Conservation (phyloP, 2,329 filamentous ascomycete genomes). For the Fusarium devonianum region DNA sequence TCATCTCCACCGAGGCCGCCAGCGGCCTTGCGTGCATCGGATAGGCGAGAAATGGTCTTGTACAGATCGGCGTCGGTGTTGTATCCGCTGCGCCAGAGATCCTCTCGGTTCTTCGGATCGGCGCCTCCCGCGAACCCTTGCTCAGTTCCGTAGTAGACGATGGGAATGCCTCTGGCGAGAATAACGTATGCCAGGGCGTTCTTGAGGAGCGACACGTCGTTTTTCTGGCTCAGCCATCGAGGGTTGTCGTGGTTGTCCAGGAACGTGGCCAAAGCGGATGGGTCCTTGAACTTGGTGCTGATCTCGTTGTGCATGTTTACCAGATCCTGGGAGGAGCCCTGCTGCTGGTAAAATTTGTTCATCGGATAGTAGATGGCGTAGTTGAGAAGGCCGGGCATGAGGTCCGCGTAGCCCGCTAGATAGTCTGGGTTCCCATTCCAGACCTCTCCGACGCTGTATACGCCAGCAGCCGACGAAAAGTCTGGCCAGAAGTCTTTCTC, state of each 20-base stretch:
- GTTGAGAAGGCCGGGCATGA: slow-evolving; percentile 67
- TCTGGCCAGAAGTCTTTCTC: slow-evolving; percentile 64
- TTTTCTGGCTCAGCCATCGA: slow-evolving; percentile 60
- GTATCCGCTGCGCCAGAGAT: slow-evolving; percentile 63
- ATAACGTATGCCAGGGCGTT: slow-evolving; percentile 70
- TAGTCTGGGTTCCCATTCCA: slow-evolving; percentile 61
- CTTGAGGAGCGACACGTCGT: slow-evolving; percentile 63
- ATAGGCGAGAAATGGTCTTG: slow-evolving; percentile 25
- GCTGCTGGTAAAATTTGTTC: slow-evolving; percentile 50
- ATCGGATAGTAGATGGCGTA: slow-evolving; percentile 59
- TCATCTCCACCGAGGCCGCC: slow-evolving; percentile 20
- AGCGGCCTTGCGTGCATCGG: slow-evolving; percentile 12
- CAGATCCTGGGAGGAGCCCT: slow-evolving; percentile 49
- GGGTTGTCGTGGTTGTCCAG: slow-evolving; percentile 67
- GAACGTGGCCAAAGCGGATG: slow-evolving; percentile 51
- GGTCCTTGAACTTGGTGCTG: slow-evolving; percentile 44
- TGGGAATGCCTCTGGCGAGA: slow-evolving; percentile 67
- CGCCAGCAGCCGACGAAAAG: slow-evolving; percentile 61
- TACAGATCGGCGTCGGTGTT: slow-evolving; percentile 34
- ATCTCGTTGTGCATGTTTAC: slow-evolving; percentile 50
- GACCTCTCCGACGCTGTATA: slow-evolving; percentile 69
- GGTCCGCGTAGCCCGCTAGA: slow-evolving; percentile 59
- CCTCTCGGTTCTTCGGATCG: slow-evolving; percentile 63
- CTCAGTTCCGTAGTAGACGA: slow-evolving; percentile 72
- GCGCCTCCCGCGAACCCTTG: slow-evolving; percentile 61